Conservation (phyloP, 164 flowering plant species). For the Piper betle region DNA sequence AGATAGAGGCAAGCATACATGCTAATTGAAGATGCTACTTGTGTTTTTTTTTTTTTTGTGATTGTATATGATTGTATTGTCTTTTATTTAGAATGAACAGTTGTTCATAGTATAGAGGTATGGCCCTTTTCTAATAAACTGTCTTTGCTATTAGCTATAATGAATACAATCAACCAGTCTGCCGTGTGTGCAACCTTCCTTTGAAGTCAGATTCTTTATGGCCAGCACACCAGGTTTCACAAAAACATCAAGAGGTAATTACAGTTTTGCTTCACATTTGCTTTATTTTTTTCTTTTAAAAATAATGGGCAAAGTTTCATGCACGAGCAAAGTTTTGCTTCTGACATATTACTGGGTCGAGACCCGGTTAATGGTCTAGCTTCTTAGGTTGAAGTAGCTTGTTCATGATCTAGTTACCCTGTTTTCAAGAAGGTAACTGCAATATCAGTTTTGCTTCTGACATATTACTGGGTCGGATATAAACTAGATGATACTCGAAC, state of each 20-base stretch:
- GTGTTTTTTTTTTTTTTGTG: too few relatives aligned
- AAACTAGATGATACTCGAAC: too few relatives aligned
- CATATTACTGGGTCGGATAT: background rate
- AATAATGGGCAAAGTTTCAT: too few relatives aligned
- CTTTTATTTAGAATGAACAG: background rate
- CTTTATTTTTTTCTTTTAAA: too few relatives aligned
- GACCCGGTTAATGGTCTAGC: background rate
- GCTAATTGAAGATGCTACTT: too few relatives aligned
- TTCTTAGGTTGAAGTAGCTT: background rate
- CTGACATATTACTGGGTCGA: too few relatives aligned
- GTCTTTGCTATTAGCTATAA: conserved; percentile 47
- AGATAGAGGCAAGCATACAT: too few relatives aligned
- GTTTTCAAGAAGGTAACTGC: too few relatives aligned
- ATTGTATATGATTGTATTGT: too few relatives aligned
- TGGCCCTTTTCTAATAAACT: background rate
- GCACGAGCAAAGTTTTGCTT: too few relatives aligned
- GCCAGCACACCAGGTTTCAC: conserved; percentile 80
- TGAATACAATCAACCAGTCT: conserved; percentile 74
- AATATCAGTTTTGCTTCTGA: background rate
- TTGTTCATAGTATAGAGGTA: background rate
- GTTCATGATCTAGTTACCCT: background rate
- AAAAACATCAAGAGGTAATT: conserved; percentile 75
- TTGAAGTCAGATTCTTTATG: conserved; percentile 70
- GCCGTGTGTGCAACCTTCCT: conserved; percentile 62
- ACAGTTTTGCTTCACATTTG: background rate